Conservation (phyloP, 208 protist genomes). For the Acanthamoeba divionensis region DNA sequence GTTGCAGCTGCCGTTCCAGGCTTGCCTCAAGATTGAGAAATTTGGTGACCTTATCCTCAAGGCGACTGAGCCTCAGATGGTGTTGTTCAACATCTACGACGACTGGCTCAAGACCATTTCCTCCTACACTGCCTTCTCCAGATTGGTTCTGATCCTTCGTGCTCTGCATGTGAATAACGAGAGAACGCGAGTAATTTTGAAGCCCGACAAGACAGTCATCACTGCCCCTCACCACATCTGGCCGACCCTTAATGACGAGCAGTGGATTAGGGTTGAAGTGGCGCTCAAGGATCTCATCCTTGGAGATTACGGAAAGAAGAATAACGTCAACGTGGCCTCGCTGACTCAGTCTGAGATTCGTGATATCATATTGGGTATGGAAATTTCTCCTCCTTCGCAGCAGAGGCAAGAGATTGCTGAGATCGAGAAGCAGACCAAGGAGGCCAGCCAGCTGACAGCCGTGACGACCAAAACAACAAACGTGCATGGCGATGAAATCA, state of each 20-base stretch:
- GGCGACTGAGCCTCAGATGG: constrained; percentile 96
- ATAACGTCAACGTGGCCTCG: constrained; percentile 98
- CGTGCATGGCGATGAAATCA: constrained; percentile 90
- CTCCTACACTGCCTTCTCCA: constrained; percentile 97
- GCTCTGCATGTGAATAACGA: constrained; percentile 97
- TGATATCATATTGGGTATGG: constrained; percentile 99
- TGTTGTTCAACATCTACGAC: constrained; percentile 99
- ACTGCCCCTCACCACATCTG: constrained; percentile 97
- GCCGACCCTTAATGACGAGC: constrained; percentile 97
- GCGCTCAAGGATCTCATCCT: constrained; percentile 99
- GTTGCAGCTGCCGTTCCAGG: constrained; percentile 98
- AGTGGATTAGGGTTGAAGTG: constrained; percentile 98
- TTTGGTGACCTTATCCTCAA: constrained; percentile 98
- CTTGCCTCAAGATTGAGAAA: constrained; percentile 97
- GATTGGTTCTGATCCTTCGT: constrained; percentile 98
- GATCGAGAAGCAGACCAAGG: constrained; percentile 93
- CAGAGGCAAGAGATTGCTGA: constrained; percentile 98
- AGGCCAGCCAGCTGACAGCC: constrained; percentile 83
- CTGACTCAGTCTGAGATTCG: constrained; percentile 99
- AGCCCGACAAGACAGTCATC: constrained; percentile 94
- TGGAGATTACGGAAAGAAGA: constrained; percentile 98
- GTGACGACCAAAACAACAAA: constrained; percentile 87
- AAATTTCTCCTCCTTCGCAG: constrained; percentile 96
- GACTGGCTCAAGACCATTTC: constrained; percentile 99
- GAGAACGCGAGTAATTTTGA: constrained; percentile 92